These are phyloP conservation scores for Candida ficus DNA, from an alignment of 805 yeast species.

Conservation along the genomic window DNA sequence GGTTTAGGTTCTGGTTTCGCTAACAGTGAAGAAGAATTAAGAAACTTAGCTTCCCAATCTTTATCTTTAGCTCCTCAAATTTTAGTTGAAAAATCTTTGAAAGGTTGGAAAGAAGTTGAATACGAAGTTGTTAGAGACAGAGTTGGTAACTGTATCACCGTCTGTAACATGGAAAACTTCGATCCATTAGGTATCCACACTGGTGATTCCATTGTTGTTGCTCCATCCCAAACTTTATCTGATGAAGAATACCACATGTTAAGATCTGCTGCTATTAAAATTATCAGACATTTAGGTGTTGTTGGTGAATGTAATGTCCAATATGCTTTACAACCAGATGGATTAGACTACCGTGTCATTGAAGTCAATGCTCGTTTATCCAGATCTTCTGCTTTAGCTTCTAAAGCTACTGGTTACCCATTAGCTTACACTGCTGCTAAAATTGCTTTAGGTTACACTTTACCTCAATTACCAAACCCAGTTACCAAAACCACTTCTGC, in stretches of 20 bases:
- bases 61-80: constrained; percentile 91
- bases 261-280: constrained; percentile 94
- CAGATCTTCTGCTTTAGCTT: constrained; percentile 95
- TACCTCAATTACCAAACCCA: constrained; percentile 93
- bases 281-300: constrained; percentile 95
- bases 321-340: constrained; percentile 93
- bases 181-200: constrained; percentile 98
- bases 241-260: constrained; percentile 98
- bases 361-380: constrained; percentile 97
- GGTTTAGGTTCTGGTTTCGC: constrained; percentile 99
- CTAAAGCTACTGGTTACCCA: constrained; percentile 98
- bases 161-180: constrained; percentile 98
- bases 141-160: constrained; percentile 95
- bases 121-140: constrained; percentile 97
- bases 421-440: constrained; percentile 98
- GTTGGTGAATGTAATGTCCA: constrained; percentile 99
- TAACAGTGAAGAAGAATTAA: constrained; percentile 70
- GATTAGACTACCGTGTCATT: constrained; percentile 91
- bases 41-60: constrained; percentile 84
- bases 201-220: constrained; percentile 98
- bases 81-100: constrained; percentile 90
- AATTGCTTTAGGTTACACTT: constrained; percentile 89
- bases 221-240: constrained; percentile 95
- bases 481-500: constrained; percentile 96
- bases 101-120: constrained; percentile 99